Evolutionary conservation across 2,329 filamentous ascomycete species (phyloP), one percentile per base, ranked within the genome.

Genomic region (Phialophora tarda): DNA sequence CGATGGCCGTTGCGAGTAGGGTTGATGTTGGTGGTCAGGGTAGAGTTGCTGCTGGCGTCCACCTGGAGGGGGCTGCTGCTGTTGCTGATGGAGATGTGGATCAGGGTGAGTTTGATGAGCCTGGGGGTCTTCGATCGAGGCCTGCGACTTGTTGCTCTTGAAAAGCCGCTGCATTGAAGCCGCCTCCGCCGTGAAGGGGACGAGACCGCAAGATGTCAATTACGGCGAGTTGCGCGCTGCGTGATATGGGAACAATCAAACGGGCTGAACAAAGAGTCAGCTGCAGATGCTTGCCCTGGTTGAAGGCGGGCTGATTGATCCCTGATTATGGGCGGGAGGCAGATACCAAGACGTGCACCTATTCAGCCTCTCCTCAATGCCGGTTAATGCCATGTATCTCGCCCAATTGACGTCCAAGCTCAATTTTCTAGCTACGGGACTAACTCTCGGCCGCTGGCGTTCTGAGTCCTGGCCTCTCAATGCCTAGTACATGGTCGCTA

Each of bases 61-160:
- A 24, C 44, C 7, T 44, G 48, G 59, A 41, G 58, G 59, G 56
- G 62, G 61, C n/a, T 57, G 53, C 44, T 30, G 48, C 50, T 41
- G 59, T 28, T 53, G 48, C 47, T 54, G 47, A 54, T 54, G 59
- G 30, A 24, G 60, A 48, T 55, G 50, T 62, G 57, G 61, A 60
- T 66, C 61, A 61, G 66, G 56, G 64, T 32, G 64, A 66, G 28
- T 51, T 56, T 59, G 64, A 55, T 32, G 64, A 66, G 26, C 51
- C 59, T 59, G 64, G 48, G 44, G 62, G 59, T 67, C 62, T 66
- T 72, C 69, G 47, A 73, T 66, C 56, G 72, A 73, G 62, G 68
- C 70, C 68, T 73, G 71, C 69, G 71, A 73, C 70, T 73, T 73
- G 69, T 73, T 68, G 24, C 56, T 66, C 59, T 70, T 71, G 69